Base-by-base conservation (phyloP, 2,329 filamentous ascomycete genomes). In the Bretziella fagacearum region DNA sequence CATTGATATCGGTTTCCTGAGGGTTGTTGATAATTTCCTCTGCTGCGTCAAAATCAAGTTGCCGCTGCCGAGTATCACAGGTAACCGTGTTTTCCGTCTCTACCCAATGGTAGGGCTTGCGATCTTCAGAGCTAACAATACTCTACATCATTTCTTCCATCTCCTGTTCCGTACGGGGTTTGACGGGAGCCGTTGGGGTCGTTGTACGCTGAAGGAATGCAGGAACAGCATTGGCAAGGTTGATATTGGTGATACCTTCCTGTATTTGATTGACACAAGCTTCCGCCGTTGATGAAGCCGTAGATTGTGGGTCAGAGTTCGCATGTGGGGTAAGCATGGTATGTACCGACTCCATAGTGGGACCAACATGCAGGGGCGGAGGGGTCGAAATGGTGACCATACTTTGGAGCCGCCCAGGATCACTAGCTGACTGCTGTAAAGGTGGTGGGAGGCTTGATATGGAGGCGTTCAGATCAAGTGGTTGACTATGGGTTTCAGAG, bases 321-420 rank as follows among this genome's bases (percentile, higher is more conserved):
- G 15, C 17, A 17, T 40, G 29, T 0, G 67, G 65, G 1, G 68
- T 73, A 17, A 73, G 56, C 4, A 66, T 65, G 36, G 69, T 64
- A 48, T 78, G 67, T 1, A 71, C 68, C 1, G 69, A 73, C 56
- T 81, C 77, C 3, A 80, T 23, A 29, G 44, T 47, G 15, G 23
- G 35, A 4, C 35, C 45, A 26, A 26, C 44, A 13, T 51, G 45
- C 13, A 47, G 17, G 4, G 33, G 11, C 7, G 45, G 33, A 4
- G 40, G 25, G 15, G 18, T 20, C 13, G 26, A 33, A n/a, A 6
- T 18, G 5, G 7, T 39, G 27, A n/a, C 32, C 7, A 35, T 33
- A n/a, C 27, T 23, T 6, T 39, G n/a, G 6, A 47, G 23, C 30
- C 17, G 35, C 41, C 50, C 56, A 35, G 44, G 59, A 27, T 53